A percentile compares a stretch with the other conserved stretches of the same genome.
Evolutionary conservation across 176 grass and related monocot genomes (phyloP).

Genomic region (Phoenix roebelenii): DNA sequence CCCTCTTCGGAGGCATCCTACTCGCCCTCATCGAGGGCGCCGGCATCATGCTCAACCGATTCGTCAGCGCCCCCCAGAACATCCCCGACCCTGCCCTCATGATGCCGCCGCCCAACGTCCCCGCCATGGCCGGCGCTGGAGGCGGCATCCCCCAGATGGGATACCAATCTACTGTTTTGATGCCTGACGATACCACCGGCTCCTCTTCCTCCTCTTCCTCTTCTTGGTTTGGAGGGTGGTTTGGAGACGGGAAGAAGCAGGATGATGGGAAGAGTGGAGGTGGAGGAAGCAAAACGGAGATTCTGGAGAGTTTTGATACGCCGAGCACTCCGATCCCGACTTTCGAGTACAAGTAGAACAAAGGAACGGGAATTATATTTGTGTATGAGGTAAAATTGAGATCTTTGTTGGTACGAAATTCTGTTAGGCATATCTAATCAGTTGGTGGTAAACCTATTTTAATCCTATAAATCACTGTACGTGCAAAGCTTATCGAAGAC

Average conservation of each 20-base stretch:
- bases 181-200: not conserved
- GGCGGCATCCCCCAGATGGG: slow-evolving; percentile 19
- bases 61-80: slow-evolving; percentile 52
- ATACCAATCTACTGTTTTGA: not conserved
- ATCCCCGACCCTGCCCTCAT: slow-evolving; percentile 33
- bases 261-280: slow-evolving; percentile 27
- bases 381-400: no score
- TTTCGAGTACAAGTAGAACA: slow-evolving; percentile 73
- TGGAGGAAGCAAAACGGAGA: slow-evolving; percentile 46
- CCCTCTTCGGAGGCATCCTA: slow-evolving; percentile 62
- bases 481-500: no score
- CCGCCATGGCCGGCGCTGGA: slow-evolving; percentile 4
- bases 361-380: not conserved
- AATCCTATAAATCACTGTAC: no score
- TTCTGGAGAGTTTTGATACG: slow-evolving; percentile 82
- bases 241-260: slow-evolving; percentile 51
- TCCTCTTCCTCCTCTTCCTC: slow-evolving; percentile 8
- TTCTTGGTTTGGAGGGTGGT: slow-evolving; percentile 42
- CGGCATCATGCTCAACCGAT: slow-evolving; percentile 83
- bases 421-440: no score
- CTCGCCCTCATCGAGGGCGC: slow-evolving; percentile 96
- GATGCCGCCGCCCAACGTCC: slow-evolving; percentile 31
- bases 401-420: no score
- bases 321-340: slow-evolving; percentile 54
- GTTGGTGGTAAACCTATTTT: no score